Evolutionary conservation across 2,329 filamentous ascomycete species (phyloP), one percentile per base, ranked within the genome.

Genomic region (Scedosporium apiospermum): DNA sequence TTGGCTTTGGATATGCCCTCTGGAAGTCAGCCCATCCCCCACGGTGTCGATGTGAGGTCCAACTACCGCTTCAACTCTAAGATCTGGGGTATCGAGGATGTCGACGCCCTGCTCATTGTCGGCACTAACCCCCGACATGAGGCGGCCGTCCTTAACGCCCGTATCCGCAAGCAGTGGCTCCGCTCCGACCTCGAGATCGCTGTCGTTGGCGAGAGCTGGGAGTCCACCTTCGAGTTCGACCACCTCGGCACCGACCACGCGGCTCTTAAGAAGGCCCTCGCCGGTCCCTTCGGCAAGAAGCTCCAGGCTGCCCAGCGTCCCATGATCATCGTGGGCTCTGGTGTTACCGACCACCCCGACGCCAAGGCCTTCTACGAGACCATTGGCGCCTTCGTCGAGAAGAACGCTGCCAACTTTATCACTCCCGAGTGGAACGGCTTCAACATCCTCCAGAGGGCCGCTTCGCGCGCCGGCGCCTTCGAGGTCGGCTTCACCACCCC

Each of bases 11-110:
- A 99, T 74, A 93, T 93, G 72, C 90, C 92, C 46, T 86, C 86
- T 63, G 95, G 95, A 66, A 88, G 84, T 76, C 81, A 88, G 67
- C 95, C 95, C 14, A 79, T 97, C 65, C 90, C 93, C 42, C 95
- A 99, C 77, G 95, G 95, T 75, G 79, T 97, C 65, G 95, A 99
- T 71, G 84, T 98, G 64, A 90, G 93, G 67, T 90, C 92, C 64
- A 99, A 95, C 80, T 99, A 96, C 77, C 82, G 91, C 55, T 97
- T 99, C 83, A 99, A 99, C 84, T 96, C 93, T 44, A 91, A 84
- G 75, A 96, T 99, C 72, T 89, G 86, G 74, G 95, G 92, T 71
- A 90, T 98, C 44, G 95, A 99, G 77, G 90, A 96, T 72, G 91
- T 93, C 18, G 95, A 98, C 77, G 86, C 84, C 69, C 91, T 99